These are phyloP conservation scores for Picochlorum sp. DNA, from an alignment of 139 green algal genomes.

Conservation along the genomic window DNA sequence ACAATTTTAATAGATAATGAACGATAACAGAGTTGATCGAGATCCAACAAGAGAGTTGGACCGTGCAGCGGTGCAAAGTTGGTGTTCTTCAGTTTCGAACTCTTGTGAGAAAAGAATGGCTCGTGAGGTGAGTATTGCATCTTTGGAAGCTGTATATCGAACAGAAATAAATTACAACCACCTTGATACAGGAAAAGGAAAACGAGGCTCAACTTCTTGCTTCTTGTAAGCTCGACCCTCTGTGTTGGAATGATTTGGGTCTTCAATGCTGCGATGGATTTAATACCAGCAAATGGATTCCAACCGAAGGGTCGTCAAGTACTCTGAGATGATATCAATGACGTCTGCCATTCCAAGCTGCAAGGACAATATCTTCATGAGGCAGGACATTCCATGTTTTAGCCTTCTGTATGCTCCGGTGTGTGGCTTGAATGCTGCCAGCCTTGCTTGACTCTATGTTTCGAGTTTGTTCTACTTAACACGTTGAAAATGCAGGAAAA, in stretches of 20 bases:
- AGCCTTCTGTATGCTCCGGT: constrained; percentile 32
- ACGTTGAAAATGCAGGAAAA: not conserved
- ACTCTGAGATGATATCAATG: not conserved
- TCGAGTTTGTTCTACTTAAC: too few species aligned
- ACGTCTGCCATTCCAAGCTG: constrained; percentile 26
- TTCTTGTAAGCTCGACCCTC: constrained; percentile 32
- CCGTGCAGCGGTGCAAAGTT: too few species aligned
- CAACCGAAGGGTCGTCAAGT: not conserved
- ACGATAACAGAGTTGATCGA: too few species aligned
- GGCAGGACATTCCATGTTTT: constrained; percentile 26
- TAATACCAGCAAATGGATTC: constrained; percentile 18
- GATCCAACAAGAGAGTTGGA: too few species aligned
- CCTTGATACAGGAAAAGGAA: constrained; percentile 17
- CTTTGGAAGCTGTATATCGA: too few species aligned
- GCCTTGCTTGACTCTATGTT: too few species aligned
- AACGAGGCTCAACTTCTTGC: constrained; percentile 39
- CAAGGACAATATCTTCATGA: constrained; percentile 29
- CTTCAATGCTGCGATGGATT: constrained; percentile 21
- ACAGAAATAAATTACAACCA: not conserved
- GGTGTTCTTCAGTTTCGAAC: too few species aligned
- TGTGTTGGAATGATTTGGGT: constrained; percentile 38
- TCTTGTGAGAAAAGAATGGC: too few species aligned
- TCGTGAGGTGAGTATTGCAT: too few species aligned
- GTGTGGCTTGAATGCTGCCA: not conserved
- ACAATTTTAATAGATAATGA: too few species aligned